Percentiles rank a stretch among this genome's conserved stretches.
Evolutionary conservation across 192 early-diverging fungal genomes (phyloP).

Genomic region (Backusella westeae): DNA sequence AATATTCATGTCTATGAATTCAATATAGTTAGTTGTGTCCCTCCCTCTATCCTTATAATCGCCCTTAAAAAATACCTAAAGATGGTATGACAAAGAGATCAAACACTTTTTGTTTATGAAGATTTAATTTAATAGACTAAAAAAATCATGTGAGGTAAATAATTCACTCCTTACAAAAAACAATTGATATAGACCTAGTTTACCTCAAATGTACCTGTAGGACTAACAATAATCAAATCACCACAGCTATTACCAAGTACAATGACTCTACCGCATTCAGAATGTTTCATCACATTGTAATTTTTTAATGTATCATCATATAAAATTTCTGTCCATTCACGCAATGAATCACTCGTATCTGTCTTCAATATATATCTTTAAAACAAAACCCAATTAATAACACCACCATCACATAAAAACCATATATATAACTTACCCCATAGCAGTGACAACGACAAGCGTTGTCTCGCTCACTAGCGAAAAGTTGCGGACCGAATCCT

Average conservation of each 20-base stretch:
- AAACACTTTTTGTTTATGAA: conserved; percentile 47
- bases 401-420: background rate
- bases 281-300: conserved; percentile 55
- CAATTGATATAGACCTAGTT: background rate
- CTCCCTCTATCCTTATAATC: background rate
- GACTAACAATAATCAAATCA: conserved; percentile 50
- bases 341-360: background rate
- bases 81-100: conserved; percentile 37
- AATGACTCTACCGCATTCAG: conserved; percentile 49
- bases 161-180: background rate
- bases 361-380: background rate
- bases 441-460: conserved; percentile 40
- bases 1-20: conserved; percentile 14
- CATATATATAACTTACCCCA: conserved; percentile 28
- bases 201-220: conserved; percentile 40
- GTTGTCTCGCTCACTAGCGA: conserved; percentile 29
- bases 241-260: conserved; percentile 55
- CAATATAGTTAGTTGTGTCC: background rate
- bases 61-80: conserved; percentile 9
- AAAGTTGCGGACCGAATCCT: conserved; percentile 52
- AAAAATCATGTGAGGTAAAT: background rate
- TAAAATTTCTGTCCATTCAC: background rate
- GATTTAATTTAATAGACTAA: conserved; percentile 36
- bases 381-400: background rate
- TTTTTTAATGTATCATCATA: background rate